Conservation (phyloP, 768 basidiomycete species). For the Coprinopsis sp. region DNA sequence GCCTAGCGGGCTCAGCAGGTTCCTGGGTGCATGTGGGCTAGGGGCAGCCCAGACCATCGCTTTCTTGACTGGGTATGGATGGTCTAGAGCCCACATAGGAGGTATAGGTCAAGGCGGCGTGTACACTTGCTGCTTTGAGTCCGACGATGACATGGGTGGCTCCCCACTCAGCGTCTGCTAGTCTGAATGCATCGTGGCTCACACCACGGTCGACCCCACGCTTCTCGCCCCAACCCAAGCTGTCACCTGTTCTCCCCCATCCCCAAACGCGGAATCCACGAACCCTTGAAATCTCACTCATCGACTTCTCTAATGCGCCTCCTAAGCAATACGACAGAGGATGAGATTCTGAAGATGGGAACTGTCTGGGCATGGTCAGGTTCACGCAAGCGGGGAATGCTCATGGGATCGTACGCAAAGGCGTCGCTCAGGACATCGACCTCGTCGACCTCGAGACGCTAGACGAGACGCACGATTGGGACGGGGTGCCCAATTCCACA, state of each 20-base stretch:
- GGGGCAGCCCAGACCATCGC: conserved; percentile 49
- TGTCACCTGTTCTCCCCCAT: conserved; percentile 21
- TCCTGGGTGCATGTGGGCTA: conserved; percentile 45
- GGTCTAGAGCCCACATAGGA: conserved; percentile 36
- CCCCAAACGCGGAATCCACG: conserved; percentile 58
- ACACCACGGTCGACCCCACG: conserved; percentile 7
- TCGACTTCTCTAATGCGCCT: conserved; percentile 85
- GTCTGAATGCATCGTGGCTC: conserved; percentile 52
- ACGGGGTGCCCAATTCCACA: no score
- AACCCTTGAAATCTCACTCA: conserved; percentile 80
- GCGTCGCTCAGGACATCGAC: no score
- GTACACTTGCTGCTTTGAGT: conserved; percentile 39
- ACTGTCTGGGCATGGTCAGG: no score
- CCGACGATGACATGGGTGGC: conserved; percentile 45
- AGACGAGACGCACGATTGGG: no score
- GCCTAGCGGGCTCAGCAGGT: conserved; percentile 33
- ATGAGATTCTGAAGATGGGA: conserved; percentile 85
- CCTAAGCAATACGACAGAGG: conserved; percentile 68
- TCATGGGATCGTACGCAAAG: no score
- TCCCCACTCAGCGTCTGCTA: conserved; percentile 38
- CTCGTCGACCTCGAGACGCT: no score
- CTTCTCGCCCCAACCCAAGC: conserved; percentile 15
- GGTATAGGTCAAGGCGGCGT: no score
- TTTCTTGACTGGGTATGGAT: conserved; percentile 50
- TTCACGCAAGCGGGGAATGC: no score